A percentile compares a stretch with the other conserved stretches of the same genome.
phyloP scores from a whole-genome alignment of 345 rosid species.

The Carallia brachiata region DNA sequence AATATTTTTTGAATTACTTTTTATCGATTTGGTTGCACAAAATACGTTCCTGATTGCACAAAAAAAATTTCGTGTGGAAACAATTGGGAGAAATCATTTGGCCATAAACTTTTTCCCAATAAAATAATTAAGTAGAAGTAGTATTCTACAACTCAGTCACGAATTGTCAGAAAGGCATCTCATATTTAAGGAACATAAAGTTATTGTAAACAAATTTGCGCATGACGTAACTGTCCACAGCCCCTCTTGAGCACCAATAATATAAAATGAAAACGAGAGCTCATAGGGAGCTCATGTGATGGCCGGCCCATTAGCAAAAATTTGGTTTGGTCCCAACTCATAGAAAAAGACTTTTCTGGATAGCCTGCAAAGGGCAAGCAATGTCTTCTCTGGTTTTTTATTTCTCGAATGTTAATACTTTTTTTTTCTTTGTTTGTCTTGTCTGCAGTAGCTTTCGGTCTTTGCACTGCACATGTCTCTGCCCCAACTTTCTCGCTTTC shows the following conservation, averaged over 20 bases:
- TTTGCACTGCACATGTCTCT: constrained; percentile 32
- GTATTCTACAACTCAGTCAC: too few relatives aligned
- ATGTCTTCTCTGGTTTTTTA: constrained; percentile 8
- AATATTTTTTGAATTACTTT: too few relatives aligned
- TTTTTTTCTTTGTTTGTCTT: constrained; percentile 11
- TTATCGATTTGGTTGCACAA: too few relatives aligned
- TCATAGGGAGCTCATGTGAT: constrained; percentile 10
- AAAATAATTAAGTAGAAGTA: too few relatives aligned
- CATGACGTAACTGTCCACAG: constrained; percentile 27
- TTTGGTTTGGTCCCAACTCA: constrained; percentile 10
- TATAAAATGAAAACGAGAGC: constrained; percentile 9
- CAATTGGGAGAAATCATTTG: too few relatives aligned
- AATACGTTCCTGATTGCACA: too few relatives aligned
- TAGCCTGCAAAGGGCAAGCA: constrained; percentile 15
- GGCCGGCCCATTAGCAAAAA: constrained; percentile 22
- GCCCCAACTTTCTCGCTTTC: constrained; percentile 10
- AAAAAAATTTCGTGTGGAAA: too few relatives aligned
- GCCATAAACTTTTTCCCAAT: too few relatives aligned
- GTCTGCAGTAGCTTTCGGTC: constrained; percentile 12
- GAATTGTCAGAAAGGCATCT: too few relatives aligned
- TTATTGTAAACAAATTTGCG: constrained; percentile 7
- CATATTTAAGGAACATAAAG: constrained; percentile 2
- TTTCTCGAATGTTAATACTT: not conserved
- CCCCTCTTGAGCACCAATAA: constrained; percentile 40
- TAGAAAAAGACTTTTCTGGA: constrained; percentile 14